Percentiles rank a stretch among this genome's conserved stretches.
phyloP scores from a whole-genome alignment of 2,329 filamentous ascomycete species.

The Exophiala aquamarina region DNA sequence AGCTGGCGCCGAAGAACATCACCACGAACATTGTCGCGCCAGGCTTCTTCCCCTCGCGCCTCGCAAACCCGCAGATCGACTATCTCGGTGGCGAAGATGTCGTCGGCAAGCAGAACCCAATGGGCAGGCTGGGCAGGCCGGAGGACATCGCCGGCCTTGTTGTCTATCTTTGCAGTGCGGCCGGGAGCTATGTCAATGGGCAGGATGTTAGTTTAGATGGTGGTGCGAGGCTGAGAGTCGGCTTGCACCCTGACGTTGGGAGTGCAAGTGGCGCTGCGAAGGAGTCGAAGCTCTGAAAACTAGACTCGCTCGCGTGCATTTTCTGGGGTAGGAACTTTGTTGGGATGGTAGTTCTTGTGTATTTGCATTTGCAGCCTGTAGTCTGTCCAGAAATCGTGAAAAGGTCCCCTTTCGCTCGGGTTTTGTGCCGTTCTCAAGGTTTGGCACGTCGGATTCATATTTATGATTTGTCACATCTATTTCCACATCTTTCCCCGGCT shows the following conservation, averaged over 20 bases:
- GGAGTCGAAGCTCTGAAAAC: not conserved
- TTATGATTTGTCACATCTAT: no score
- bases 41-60: constrained; percentile 32
- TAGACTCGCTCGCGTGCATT: no score
- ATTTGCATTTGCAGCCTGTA: no score
- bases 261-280: not conserved
- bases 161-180: constrained; percentile 67
- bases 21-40: constrained; percentile 40
- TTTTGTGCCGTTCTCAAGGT: no score
- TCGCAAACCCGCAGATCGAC: constrained; percentile 20
- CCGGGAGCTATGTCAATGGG: constrained; percentile 66
- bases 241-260: constrained; percentile 5
- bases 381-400: no score
- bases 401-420: no score
- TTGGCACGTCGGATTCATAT: no score
- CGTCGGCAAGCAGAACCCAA: constrained; percentile 54
- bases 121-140: constrained; percentile 65
- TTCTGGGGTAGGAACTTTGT: no score
- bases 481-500: no score
- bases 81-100: constrained; percentile 17
- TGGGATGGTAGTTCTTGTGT: no score
- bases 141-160: constrained; percentile 78
- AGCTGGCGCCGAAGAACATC: constrained; percentile 40
- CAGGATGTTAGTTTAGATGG: constrained; percentile 65
- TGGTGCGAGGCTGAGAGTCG: constrained; percentile 35